Percentiles rank a stretch among this genome's conserved stretches.
Conservation (phyloP, 148 eudicot species). For the Persicaria tinctoria region DNA sequence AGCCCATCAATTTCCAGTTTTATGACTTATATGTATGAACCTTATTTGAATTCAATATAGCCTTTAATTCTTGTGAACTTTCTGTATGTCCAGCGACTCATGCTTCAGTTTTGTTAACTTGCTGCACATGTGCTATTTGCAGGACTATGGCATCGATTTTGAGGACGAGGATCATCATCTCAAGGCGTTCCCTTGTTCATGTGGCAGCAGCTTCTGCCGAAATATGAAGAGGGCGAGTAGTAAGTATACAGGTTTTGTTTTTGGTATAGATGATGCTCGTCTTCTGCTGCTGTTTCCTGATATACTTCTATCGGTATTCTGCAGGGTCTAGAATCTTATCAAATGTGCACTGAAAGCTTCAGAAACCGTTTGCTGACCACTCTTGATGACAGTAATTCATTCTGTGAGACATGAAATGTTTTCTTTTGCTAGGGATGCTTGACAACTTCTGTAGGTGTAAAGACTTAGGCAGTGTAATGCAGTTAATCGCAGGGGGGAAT, state of each 20-base stretch:
- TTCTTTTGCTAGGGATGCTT: not conserved
- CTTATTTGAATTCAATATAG: not conserved
- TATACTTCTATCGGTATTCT: not conserved
- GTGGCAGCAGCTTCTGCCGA: conserved; percentile 83
- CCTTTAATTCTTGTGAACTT: not conserved
- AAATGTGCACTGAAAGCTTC: not conserved
- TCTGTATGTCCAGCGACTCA: not conserved
- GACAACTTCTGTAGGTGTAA: not conserved
- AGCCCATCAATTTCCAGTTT: not conserved
- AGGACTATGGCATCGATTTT: conserved; percentile 95
- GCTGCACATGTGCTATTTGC: not conserved
- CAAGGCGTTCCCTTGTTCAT: conserved; percentile 65
- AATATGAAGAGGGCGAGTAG: conserved; percentile 75
- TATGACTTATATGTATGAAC: not conserved
- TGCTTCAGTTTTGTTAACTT: not conserved
- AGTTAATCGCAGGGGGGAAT: too few relatives aligned
- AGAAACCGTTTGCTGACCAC: not conserved
- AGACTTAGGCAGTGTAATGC: not conserved
- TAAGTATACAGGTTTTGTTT: conserved; percentile 25
- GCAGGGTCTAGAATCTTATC: conserved; percentile 1
- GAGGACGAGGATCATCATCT: conserved; percentile 60
- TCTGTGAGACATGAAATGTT: conserved; percentile 1
- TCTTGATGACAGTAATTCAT: not conserved
- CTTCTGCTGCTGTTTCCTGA: not conserved
- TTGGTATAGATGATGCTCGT: not conserved